Evolutionary conservation across 148 eudicot species (phyloP).

Genomic region (Rhododendron ovatum): DNA sequence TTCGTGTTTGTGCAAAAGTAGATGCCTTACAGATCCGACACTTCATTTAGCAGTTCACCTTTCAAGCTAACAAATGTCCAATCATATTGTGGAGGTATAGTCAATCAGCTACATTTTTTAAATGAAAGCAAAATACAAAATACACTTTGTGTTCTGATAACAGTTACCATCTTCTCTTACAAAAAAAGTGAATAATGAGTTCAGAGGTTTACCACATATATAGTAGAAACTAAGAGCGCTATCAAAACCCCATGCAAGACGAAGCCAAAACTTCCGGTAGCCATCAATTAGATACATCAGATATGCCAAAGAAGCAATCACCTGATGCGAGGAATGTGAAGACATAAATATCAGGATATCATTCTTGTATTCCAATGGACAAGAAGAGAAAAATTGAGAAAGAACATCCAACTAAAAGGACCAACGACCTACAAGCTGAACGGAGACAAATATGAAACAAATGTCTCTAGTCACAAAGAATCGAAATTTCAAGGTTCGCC

Average conservation of each 20-base stretch:
- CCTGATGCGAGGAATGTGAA: slow-evolving; percentile 36
- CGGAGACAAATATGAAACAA: slow-evolving; percentile 74
- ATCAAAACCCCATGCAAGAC: slow-evolving; percentile 70
- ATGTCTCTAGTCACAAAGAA: slow-evolving; percentile 96
- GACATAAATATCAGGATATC: neutral
- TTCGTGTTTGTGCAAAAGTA: neutral
- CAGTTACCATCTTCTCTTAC: neutral
- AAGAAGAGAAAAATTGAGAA: neutral
- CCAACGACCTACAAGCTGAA: slow-evolving; percentile 77
- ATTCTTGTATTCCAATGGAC: neutral
- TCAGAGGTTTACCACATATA: slow-evolving; percentile 63
- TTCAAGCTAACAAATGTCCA: neutral
- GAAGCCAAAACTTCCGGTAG: slow-evolving; percentile 75
- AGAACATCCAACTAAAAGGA: slow-evolving; percentile 15
- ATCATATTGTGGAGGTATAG: neutral
- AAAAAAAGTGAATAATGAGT: neutral
- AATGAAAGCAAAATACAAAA: neutral
- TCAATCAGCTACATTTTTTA: neutral
- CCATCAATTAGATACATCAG: slow-evolving; percentile 71
- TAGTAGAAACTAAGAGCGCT: slow-evolving; percentile 76
- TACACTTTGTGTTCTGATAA: neutral
- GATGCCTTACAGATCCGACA: neutral
- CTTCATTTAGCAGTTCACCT: neutral
- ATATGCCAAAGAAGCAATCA: slow-evolving; percentile 73
- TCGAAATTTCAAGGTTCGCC: slow-evolving; percentile 90